Conservation (phyloP, 257 asterid genomes). For the Gynochthodes officinalis region DNA sequence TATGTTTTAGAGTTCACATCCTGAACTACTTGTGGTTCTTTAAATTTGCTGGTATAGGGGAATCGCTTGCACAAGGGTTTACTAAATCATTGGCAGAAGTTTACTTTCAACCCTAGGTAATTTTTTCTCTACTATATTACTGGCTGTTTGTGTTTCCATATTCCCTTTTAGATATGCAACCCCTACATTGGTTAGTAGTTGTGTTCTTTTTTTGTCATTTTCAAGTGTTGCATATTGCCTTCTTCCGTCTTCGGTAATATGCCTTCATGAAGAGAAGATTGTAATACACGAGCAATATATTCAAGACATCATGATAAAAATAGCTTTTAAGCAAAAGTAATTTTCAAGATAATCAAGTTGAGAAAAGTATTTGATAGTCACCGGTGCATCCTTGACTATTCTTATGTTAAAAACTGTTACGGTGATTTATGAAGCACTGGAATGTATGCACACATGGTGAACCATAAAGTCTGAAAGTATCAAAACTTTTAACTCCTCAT, state of each 20-base stretch:
- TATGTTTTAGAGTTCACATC: background rate
- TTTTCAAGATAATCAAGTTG: background rate
- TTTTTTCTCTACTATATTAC: constrained; percentile 3
- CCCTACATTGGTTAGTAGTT: background rate
- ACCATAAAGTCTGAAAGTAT: background rate
- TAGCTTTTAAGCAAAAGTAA: background rate
- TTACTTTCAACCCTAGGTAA: constrained; percentile 96
- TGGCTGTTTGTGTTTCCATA: background rate
- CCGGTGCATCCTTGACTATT: background rate
- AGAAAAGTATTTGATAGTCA: background rate
- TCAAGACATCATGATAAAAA: background rate
- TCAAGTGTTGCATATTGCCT: background rate
- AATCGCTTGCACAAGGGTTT: constrained; percentile 88
- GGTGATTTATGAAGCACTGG: background rate
- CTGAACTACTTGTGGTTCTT: background rate
- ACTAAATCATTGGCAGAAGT: constrained; percentile 92
- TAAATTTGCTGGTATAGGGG: constrained; percentile 49
- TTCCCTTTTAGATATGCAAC: background rate
- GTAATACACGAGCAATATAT: background rate
- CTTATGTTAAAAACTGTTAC: background rate
- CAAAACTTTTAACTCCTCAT: background rate
- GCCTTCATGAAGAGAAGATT: background rate
- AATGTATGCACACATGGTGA: background rate
- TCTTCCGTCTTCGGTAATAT: background rate
- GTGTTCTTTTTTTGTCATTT: background rate